These are phyloP conservation scores for Penicillium sp. DNA, from an alignment of 2,329 filamentous ascomycete species.

Conservation along the genomic window DNA sequence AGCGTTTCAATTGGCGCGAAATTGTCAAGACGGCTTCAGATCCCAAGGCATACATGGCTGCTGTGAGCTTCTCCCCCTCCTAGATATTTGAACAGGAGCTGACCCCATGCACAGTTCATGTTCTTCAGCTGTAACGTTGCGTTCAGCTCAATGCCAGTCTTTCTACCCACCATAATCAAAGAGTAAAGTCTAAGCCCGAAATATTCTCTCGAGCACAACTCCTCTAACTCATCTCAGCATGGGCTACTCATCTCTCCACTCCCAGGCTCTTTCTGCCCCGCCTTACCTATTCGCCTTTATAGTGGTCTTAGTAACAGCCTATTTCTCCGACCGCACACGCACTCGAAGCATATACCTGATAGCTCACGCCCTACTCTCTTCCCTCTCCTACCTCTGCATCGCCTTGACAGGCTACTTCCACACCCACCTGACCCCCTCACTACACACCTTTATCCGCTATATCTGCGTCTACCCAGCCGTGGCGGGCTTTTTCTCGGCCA, in stretches of 20 bases:
- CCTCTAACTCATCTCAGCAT: conserved; percentile 45
- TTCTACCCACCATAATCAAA: conserved; percentile 75
- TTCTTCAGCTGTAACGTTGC: conserved; percentile 87
- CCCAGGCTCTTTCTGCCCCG: conserved; percentile 77
- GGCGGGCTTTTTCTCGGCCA: conserved; percentile 77
- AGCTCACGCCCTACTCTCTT: conserved; percentile 67
- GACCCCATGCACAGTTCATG: conserved; percentile 53
- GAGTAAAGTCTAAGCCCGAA: conserved; percentile 41
- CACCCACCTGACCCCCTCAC: conserved; percentile 29
- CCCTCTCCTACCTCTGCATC: conserved; percentile 62
- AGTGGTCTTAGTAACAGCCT: conserved; percentile 68
- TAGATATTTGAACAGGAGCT: neutral
- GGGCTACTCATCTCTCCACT: conserved; percentile 65
- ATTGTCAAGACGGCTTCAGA: conserved; percentile 60
- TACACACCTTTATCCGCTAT: conserved; percentile 57
- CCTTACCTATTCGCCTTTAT: conserved; percentile 76
- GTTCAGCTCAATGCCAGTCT: conserved; percentile 83
- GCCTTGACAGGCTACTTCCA: conserved; percentile 51
- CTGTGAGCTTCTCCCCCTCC: conserved; percentile 41
- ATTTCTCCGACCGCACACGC: conserved; percentile 65
- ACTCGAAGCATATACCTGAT: conserved; percentile 66
- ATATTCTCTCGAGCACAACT: neutral
- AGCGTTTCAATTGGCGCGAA: conserved; percentile 54
- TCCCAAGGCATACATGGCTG: conserved; percentile 71
- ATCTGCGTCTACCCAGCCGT: conserved; percentile 74